Percentiles rank a stretch among this genome's conserved stretches.
Evolutionary conservation across 164 flowering plant genomes (phyloP).

Genomic region (Umbilicus rupestris): DNA sequence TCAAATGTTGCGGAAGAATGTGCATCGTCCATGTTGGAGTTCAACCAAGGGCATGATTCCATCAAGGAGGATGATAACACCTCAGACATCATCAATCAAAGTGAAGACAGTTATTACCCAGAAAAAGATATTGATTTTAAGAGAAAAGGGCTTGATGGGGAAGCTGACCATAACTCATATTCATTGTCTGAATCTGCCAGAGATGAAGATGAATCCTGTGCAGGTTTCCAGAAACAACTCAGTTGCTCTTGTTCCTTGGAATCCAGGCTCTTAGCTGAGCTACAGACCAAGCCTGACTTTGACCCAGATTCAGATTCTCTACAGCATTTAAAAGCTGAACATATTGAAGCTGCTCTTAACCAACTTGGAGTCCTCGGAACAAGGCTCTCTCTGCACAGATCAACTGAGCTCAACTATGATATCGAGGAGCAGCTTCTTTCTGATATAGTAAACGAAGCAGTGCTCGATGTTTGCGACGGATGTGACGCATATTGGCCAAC

Average conservation of each 20-base stretch:
- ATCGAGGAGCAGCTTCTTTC: neutral
- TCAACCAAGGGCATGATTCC: too few species aligned
- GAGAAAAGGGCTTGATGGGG: too few species aligned
- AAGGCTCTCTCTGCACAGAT: neutral
- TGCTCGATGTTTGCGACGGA: neutral
- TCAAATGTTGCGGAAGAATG: too few species aligned
- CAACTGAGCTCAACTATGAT: neutral
- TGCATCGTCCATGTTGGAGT: too few species aligned
- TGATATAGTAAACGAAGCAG: neutral
- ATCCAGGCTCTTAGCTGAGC: neutral
- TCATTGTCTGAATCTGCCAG: too few species aligned
- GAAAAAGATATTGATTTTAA: too few species aligned
- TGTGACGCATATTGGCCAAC: neutral
- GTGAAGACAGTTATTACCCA: too few species aligned
- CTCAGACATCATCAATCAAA: too few species aligned
- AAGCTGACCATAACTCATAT: too few species aligned
- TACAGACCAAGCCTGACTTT: neutral
- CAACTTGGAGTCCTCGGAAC: neutral
- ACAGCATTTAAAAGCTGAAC: neutral
- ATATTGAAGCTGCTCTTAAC: neutral
- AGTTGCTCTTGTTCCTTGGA: neutral
- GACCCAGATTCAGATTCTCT: neutral
- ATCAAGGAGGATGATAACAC: too few species aligned
- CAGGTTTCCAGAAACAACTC: neutral
- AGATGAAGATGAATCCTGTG: neutral